phyloP scores from a whole-genome alignment of 2,329 filamentous ascomycete species.

The Piedraia hortae region DNA sequence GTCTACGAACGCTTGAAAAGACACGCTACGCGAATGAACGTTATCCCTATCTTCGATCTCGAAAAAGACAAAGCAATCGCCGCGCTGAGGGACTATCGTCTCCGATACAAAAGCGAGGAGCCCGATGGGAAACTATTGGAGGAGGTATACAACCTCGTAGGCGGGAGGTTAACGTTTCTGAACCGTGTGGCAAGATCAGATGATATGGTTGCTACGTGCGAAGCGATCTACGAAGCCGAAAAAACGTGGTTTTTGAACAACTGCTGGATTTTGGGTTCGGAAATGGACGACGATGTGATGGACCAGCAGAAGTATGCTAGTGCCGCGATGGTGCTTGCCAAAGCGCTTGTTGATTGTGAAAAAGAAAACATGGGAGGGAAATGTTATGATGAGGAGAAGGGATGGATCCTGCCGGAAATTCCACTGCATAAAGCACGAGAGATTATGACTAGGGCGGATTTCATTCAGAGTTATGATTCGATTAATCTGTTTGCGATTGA shows the following conservation, averaged over 20 bases:
- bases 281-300: conserved; percentile 94
- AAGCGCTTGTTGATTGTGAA: conserved; percentile 66
- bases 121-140: conserved; percentile 30
- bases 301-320: conserved; percentile 91
- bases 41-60: conserved; percentile 63
- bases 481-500: conserved; percentile 92
- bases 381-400: conserved; percentile 38
- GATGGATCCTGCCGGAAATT: conserved; percentile 55
- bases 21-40: conserved; percentile 81
- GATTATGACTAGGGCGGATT: conserved; percentile 89
- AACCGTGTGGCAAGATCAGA: conserved; percentile 66
- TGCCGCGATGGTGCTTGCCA: conserved; percentile 78
- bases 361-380: no score
- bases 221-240: conserved; percentile 41
- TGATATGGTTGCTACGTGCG: conserved; percentile 55
- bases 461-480: conserved; percentile 72
- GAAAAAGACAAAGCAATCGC: conserved; percentile 48
- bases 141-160: conserved; percentile 61
- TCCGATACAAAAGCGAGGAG: conserved; percentile 42
- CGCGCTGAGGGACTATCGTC: conserved; percentile 56
- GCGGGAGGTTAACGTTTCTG: conserved; percentile 66
- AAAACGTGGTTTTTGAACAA: conserved; percentile 59
- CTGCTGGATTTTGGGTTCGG: conserved; percentile 46
- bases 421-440: conserved; percentile 61
- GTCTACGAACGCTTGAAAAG: conserved; percentile 86